Percentiles rank a stretch among this genome's conserved stretches.
These are phyloP conservation scores for Massospora cicadina DNA, from an alignment of 371 early-diverging fungal species.

Conservation along the genomic window DNA sequence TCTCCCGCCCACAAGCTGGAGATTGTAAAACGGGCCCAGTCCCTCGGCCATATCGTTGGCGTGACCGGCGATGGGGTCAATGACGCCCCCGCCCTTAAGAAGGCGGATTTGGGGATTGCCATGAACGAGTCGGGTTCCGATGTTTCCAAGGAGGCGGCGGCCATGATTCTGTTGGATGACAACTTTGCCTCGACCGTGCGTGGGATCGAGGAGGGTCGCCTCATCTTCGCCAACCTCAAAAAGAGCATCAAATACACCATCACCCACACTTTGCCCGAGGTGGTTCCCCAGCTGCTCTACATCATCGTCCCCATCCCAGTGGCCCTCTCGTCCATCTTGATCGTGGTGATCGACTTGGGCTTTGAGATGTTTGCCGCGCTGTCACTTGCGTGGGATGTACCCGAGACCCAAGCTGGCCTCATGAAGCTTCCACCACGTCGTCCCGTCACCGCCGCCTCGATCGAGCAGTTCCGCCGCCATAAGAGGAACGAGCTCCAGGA, in stretches of 20 bases:
- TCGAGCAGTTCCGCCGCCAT: conserved; percentile 38
- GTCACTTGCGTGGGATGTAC: conserved; percentile 82
- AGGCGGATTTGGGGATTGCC: conserved; percentile 93
- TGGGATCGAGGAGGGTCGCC: conserved; percentile 58
- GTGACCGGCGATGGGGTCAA: conserved; percentile 91
- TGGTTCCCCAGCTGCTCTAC: conserved; percentile 62
- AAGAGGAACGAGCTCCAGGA: conserved; percentile 25
- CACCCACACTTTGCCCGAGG: conserved; percentile 74
- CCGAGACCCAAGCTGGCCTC: conserved; percentile 55
- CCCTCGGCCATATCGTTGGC: conserved; percentile 75
- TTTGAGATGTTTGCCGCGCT: conserved; percentile 79
- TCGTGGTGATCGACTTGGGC: conserved; percentile 82
- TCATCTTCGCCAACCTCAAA: conserved; percentile 88
- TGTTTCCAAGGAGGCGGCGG: conserved; percentile 94
- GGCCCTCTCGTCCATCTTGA: conserved; percentile 63
- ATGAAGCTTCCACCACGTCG: conserved; percentile 82
- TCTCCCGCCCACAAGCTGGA: conserved; percentile 78
- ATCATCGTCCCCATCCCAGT: conserved; percentile 78
- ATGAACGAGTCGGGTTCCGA: conserved; percentile 91
- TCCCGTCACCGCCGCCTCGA: conserved; percentile 59
- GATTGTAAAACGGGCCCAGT: conserved; percentile 69
- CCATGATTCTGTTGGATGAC: conserved; percentile 88
- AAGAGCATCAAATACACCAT: conserved; percentile 87
- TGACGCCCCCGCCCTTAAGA: conserved; percentile 80
- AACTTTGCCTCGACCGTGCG: conserved; percentile 16